Evolutionary conservation across 2,329 filamentous ascomycete genomes (phyloP).

Genomic region (Fusarium kyushuense): DNA sequence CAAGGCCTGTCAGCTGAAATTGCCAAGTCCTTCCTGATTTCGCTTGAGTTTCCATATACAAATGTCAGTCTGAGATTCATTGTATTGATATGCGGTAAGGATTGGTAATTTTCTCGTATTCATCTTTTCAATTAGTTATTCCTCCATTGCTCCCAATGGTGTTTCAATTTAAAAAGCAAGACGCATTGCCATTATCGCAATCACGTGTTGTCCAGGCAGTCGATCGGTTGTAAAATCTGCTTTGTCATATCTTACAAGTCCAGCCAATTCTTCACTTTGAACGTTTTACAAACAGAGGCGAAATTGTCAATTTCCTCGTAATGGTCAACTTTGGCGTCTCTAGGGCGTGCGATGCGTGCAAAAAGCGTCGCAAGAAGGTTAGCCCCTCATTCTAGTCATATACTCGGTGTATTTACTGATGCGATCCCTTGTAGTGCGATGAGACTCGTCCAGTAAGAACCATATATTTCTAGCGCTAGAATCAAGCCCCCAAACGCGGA

Average conservation of each 20-base stretch:
- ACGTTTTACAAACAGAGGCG: background rate
- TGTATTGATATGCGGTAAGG: background rate
- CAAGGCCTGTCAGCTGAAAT: too few relatives aligned
- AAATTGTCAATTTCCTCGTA: background rate
- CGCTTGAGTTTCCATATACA: background rate
- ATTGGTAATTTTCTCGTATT: too few relatives aligned
- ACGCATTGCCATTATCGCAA: background rate
- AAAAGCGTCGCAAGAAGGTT: slow-evolving; percentile 27
- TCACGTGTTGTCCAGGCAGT: background rate
- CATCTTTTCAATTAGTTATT: too few relatives aligned
- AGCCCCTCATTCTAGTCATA: too few relatives aligned
- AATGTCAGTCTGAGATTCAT: background rate
- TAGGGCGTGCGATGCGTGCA: slow-evolving; percentile 11
- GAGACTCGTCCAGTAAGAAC: slow-evolving; percentile 27
- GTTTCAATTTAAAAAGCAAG: background rate
- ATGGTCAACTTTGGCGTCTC: slow-evolving; percentile 24
- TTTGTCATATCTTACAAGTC: background rate
- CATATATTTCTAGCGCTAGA: background rate
- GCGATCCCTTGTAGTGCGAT: slow-evolving; percentile 9
- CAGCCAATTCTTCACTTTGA: background rate
- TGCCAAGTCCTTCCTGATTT: too few relatives aligned
- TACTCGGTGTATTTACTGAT: background rate
- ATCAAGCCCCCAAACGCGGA: background rate
- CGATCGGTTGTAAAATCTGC: background rate
- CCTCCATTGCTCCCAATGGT: too few relatives aligned